A percentile compares a stretch with the other conserved stretches of the same genome.
Evolutionary conservation across 164 flowering plant genomes (phyloP).

Genomic region (Macadamia tetraphylla): DNA sequence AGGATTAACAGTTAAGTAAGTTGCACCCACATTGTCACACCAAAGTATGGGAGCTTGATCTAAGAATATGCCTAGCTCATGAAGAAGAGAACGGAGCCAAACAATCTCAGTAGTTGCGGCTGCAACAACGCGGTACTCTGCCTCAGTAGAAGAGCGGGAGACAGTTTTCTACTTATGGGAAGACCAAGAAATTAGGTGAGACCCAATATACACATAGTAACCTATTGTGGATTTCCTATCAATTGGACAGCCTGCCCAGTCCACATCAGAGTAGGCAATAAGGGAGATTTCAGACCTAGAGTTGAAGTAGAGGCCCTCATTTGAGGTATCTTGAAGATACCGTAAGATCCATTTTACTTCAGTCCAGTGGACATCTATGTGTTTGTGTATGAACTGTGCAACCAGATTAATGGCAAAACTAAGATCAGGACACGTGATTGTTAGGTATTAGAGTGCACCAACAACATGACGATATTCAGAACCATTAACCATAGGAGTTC

Average conservation of each 20-base stretch:
- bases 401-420: background rate
- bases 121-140: background rate
- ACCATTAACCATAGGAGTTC: background rate
- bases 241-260: conserved; percentile 7
- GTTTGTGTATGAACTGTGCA: background rate
- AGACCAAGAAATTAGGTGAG: background rate
- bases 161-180: background rate
- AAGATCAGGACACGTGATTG: no score
- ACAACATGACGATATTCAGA: no score
- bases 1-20: background rate
- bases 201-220: conserved; percentile 4
- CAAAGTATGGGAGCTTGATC: background rate
- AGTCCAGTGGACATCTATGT: background rate
- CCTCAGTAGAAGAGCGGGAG: background rate
- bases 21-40: conserved; percentile 12
- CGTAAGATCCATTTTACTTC: background rate
- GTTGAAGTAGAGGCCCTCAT: no score
- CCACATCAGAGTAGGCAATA: background rate
- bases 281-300: no score
- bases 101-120: background rate
- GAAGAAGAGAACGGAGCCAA: background rate
- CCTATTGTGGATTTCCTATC: background rate
- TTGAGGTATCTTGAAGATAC: no score
- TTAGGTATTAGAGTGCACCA: no score
- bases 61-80: background rate